Conservation (phyloP, 139 green algal genomes). For the Chlorella sp. region DNA sequence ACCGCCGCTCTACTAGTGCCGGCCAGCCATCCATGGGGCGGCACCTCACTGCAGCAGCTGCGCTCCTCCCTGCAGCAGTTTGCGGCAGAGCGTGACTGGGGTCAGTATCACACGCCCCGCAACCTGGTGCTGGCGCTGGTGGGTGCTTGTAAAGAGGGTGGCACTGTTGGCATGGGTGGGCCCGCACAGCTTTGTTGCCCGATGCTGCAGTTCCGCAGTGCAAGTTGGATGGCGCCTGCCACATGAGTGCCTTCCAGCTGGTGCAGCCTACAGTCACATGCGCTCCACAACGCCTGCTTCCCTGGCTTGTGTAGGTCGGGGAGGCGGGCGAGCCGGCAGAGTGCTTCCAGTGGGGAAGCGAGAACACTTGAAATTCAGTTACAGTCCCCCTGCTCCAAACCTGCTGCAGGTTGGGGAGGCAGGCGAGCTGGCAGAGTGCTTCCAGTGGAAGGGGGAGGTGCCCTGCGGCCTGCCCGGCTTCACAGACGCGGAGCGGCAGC, state of each 20-base stretch:
- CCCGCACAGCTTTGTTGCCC: too few relatives aligned
- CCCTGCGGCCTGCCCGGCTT: constrained; percentile 56
- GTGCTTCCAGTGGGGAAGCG: constrained; percentile 78
- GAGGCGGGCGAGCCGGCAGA: constrained; percentile 72
- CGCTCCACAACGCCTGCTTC: too few relatives aligned
- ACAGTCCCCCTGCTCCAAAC: too few relatives aligned
- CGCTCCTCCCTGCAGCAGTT: constrained; percentile 49
- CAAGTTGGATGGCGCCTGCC: too few relatives aligned
- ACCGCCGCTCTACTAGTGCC: background rate
- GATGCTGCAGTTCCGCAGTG: too few relatives aligned
- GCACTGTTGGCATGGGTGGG: too few relatives aligned
- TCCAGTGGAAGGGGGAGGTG: constrained; percentile 75
- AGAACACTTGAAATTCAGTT: too few relatives aligned
- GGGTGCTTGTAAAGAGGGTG: too few relatives aligned
- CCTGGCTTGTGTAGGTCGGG: constrained; percentile 38
- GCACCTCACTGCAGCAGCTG: constrained; percentile 53
- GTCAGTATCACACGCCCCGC: constrained; percentile 81
- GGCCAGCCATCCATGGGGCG: background rate
- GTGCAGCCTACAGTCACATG: too few relatives aligned
- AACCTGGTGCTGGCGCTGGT: constrained; percentile 82
- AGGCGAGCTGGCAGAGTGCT: constrained; percentile 69
- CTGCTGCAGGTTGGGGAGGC: constrained; percentile 56
- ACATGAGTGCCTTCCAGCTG: too few relatives aligned
- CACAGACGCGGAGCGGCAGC: constrained; percentile 45
- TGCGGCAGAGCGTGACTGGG: constrained; percentile 66